Percentiles rank a stretch among this genome's conserved stretches.
Evolutionary conservation across 2,329 filamentous ascomycete species (phyloP).

Genomic region (Hymenoscyphus infarciens): DNA sequence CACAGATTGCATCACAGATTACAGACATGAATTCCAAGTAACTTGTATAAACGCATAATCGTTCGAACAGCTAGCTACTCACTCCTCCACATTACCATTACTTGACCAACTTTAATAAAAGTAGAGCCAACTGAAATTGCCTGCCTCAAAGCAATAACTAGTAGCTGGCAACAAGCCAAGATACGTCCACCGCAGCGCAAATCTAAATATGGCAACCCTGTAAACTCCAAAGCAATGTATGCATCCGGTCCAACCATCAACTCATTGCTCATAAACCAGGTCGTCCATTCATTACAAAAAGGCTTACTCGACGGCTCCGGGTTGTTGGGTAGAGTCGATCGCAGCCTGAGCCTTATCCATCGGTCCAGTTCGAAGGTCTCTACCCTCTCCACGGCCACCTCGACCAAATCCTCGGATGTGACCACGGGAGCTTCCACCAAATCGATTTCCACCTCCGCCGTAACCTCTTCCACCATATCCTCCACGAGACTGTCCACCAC

Average conservation of each 20-base stretch:
- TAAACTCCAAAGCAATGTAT: background rate
- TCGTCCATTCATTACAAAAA: background rate
- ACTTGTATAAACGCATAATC: background rate
- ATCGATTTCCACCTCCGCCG: conserved; percentile 7
- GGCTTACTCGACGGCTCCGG: background rate
- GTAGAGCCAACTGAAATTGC: background rate
- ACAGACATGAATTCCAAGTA: too few species aligned
- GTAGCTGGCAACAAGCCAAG: background rate
- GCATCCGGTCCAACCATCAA: background rate
- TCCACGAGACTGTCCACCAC: conserved; percentile 4
- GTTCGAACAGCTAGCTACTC: background rate
- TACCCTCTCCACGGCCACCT: conserved; percentile 10
- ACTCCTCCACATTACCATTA: background rate
- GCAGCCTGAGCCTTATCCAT: conserved; percentile 10
- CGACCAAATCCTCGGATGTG: conserved; percentile 16
- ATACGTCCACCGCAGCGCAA: background rate
- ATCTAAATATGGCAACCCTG: background rate
- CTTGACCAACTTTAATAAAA: background rate
- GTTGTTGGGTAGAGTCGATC: background rate
- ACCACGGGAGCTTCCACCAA: conserved; percentile 21
- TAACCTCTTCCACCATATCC: conserved; percentile 8
- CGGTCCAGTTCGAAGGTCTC: conserved; percentile 10
- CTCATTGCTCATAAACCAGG: background rate
- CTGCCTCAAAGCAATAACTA: background rate
- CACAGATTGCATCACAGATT: too few species aligned